Conservation (phyloP, 2,329 filamentous ascomycete species). For the Didymella glomerata region DNA sequence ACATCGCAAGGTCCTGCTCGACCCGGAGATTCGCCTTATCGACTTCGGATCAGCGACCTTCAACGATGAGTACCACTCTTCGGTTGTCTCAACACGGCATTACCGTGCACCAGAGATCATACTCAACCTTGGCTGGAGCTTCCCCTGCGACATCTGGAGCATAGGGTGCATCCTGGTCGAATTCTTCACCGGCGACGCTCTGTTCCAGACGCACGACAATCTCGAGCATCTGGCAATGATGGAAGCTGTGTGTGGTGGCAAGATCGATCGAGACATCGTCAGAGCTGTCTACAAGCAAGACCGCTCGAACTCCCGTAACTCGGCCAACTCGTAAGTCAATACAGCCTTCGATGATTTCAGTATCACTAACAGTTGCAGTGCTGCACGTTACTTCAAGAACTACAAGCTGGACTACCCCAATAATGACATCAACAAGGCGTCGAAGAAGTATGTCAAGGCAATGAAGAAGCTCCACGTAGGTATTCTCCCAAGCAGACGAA, state of each 20-base stretch:
- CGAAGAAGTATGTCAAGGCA: slow-evolving; percentile 72
- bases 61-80: slow-evolving; percentile 73
- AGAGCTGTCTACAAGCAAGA: slow-evolving; percentile 61
- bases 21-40: slow-evolving; percentile 72
- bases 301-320: slow-evolving; percentile 59
- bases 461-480: slow-evolving; percentile 70
- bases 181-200: slow-evolving; percentile 72
- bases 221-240: slow-evolving; percentile 75
- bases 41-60: slow-evolving; percentile 75
- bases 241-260: slow-evolving; percentile 67
- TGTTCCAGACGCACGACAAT: slow-evolving; percentile 75
- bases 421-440: slow-evolving; percentile 68
- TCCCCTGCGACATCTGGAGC: slow-evolving; percentile 74
- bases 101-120: slow-evolving; percentile 74
- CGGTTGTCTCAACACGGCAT: slow-evolving; percentile 71
- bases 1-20: slow-evolving; percentile 69
- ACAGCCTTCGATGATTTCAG: background rate
- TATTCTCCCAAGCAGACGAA: slow-evolving; percentile 9
- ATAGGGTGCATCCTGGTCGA: slow-evolving; percentile 74
- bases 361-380: slow-evolving; percentile 43
- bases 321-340: slow-evolving; percentile 62
- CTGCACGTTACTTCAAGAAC: slow-evolving; percentile 62
- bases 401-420: slow-evolving; percentile 70
- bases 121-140: slow-evolving; percentile 72
- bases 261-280: slow-evolving; percentile 64